A percentile compares a stretch with the other conserved stretches of the same genome.
Evolutionary conservation across 2,329 filamentous ascomycete species (phyloP).

Genomic region (Chrysosphaeria jannelii): DNA sequence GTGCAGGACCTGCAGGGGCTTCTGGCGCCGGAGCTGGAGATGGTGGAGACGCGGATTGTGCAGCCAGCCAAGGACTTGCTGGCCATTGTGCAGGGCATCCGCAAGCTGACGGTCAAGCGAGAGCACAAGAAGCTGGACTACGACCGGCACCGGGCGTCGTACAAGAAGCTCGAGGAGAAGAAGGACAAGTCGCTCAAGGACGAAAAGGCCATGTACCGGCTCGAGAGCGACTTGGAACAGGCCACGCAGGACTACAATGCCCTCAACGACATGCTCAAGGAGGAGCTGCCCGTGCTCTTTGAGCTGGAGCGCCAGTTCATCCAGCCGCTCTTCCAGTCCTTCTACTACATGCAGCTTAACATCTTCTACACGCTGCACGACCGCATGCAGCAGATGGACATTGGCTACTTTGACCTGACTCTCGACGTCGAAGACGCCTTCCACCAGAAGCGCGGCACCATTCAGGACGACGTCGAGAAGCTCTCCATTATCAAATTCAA

Average conservation of each 20-base stretch:
- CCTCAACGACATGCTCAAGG: conserved; percentile 91
- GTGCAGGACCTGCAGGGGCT: conserved; percentile 76
- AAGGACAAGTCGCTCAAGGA: conserved; percentile 92
- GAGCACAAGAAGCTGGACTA: conserved; percentile 96
- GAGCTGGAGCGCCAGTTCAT: conserved; percentile 79
- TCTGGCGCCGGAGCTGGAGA: conserved; percentile 72
- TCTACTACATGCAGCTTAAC: conserved; percentile 99
- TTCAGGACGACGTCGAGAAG: conserved; percentile 58
- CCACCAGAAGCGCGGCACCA: conserved; percentile 60
- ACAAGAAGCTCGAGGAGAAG: conserved; percentile 94
- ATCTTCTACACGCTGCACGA: conserved; percentile 97
- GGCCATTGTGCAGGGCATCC: conserved; percentile 83
- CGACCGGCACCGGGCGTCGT: conserved; percentile 49
- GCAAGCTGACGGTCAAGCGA: conserved; percentile 65
- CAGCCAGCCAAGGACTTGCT: conserved; percentile 77
- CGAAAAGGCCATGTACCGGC: conserved; percentile 89
- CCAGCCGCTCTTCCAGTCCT: conserved; percentile 85
- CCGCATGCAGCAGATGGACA: conserved; percentile 90
- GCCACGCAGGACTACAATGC: conserved; percentile 92
- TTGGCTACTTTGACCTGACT: conserved; percentile 87
- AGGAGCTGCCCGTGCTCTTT: conserved; percentile 82
- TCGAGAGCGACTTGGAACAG: conserved; percentile 69
- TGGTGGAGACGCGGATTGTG: conserved; percentile 83
- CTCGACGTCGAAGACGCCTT: conserved; percentile 81
- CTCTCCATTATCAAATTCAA: conserved; percentile 77